phyloP scores from a whole-genome alignment of 148 eudicot species.

The Fagopyrum tataricum region DNA sequence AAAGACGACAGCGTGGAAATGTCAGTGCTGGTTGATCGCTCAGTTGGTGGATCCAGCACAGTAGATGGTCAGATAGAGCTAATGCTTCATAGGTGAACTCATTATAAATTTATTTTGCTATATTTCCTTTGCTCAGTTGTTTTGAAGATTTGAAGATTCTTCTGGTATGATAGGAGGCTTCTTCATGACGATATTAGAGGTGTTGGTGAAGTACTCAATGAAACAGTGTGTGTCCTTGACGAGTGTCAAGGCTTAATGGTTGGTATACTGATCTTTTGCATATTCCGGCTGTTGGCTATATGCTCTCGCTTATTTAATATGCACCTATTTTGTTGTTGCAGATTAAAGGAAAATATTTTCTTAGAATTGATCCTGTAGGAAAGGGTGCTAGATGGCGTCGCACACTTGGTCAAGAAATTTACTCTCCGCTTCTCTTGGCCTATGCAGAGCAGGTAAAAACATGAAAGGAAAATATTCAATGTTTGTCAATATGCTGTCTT shows the following conservation, averaged over 20 bases:
- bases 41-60: constrained; percentile 73
- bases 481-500: constrained; percentile 2
- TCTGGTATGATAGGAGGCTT: constrained; percentile 45
- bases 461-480: not conserved
- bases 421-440: constrained; percentile 90
- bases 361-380: constrained; percentile 76
- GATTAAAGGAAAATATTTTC: constrained; percentile 73
- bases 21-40: constrained; percentile 70
- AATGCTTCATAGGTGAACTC: constrained; percentile 67
- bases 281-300: not conserved
- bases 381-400: constrained; percentile 98
- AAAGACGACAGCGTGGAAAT: constrained; percentile 56
- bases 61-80: constrained; percentile 72
- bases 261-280: constrained; percentile 12
- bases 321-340: constrained; percentile 21
- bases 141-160: not conserved
- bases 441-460: constrained; percentile 68
- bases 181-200: constrained; percentile 68
- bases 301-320: not conserved
- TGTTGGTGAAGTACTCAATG: constrained; percentile 75
- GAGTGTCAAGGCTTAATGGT: constrained; percentile 65
- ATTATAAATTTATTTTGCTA: too few species aligned
- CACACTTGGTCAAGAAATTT: constrained; percentile 82
- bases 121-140: too few species aligned
- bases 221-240: constrained; percentile 46